These are phyloP conservation scores for Favolaschia claudopus DNA, from an alignment of 768 basidiomycete genomes.

Conservation along the genomic window DNA sequence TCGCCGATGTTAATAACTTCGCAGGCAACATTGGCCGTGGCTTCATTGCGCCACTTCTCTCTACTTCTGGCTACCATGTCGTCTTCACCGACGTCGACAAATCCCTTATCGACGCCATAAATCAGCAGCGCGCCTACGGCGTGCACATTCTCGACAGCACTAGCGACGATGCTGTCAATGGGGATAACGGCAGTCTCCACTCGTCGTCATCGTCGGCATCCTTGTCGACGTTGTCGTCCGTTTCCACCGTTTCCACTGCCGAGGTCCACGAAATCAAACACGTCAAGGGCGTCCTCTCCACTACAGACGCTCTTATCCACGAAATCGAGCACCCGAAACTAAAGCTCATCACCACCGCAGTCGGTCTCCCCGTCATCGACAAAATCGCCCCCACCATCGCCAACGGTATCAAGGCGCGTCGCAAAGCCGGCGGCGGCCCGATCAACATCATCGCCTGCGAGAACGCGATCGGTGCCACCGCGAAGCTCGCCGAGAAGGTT, in stretches of 20 bases:
- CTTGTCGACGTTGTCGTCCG: too few relatives aligned
- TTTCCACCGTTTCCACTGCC: too few relatives aligned
- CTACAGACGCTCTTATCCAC: constrained; percentile 18
- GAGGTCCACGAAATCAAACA: constrained; percentile 10
- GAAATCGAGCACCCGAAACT: constrained; percentile 25
- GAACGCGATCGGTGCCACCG: constrained; percentile 46
- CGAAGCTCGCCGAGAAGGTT: constrained; percentile 37
- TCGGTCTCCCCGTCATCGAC: constrained; percentile 42
- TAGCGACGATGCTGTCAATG: background rate
- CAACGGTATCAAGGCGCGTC: constrained; percentile 39
- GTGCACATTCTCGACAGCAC: constrained; percentile 39
- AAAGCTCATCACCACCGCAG: constrained; percentile 45
- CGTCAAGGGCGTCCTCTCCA: constrained; percentile 26
- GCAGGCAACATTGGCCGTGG: constrained; percentile 44
- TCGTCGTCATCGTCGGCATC: too few relatives aligned
- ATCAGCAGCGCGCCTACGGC: constrained; percentile 36
- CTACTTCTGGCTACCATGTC: constrained; percentile 46
- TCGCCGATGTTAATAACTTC: too few relatives aligned
- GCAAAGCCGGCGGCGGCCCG: constrained; percentile 23
- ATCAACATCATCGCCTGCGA: constrained; percentile 51
- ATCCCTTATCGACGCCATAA: constrained; percentile 39
- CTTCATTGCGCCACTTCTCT: constrained; percentile 47
- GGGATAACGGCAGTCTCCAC: too few relatives aligned
- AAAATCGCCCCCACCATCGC: constrained; percentile 44
- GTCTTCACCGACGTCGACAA: constrained; percentile 45